phyloP scores from a whole-genome alignment of 345 rosid species.

The Conringia planisiliqua region DNA sequence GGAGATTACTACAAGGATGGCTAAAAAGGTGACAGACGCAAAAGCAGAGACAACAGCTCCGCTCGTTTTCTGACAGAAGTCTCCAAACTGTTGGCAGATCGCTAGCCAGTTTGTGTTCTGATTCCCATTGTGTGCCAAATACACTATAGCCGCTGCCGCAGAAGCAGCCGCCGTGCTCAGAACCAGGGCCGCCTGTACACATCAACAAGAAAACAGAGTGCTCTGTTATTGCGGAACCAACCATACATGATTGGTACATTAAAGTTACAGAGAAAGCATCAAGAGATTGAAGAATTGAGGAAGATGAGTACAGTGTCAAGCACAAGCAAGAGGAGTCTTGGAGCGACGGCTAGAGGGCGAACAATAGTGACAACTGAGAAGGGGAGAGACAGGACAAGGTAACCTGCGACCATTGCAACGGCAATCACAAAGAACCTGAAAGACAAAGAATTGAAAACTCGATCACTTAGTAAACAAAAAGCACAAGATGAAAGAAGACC shows the following conservation, averaged over 20 bases:
- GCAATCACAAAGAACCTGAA: slow-evolving; percentile 79
- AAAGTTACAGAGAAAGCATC: not conserved
- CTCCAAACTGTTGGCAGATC: slow-evolving; percentile 66
- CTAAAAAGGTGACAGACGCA: slow-evolving; percentile 38
- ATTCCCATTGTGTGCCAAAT: slow-evolving; percentile 81
- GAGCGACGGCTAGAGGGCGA: slow-evolving; percentile 66
- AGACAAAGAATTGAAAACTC: not conserved
- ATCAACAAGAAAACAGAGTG: slow-evolving; percentile 7
- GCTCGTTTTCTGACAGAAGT: slow-evolving; percentile 61
- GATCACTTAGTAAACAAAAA: not conserved
- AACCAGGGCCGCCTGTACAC: slow-evolving; percentile 47
- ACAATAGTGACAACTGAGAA: slow-evolving; percentile 65
- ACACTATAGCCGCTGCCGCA: slow-evolving; percentile 54
- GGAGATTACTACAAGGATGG: slow-evolving; percentile 49
- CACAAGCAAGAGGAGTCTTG: slow-evolving; percentile 55
- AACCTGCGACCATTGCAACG: slow-evolving; percentile 61
- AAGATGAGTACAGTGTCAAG: slow-evolving; percentile 57
- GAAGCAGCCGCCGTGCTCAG: slow-evolving; percentile 49
- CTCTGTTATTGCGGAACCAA: not conserved
- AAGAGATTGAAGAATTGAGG: not conserved
- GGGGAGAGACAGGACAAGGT: slow-evolving; percentile 79
- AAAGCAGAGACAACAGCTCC: slow-evolving; percentile 75
- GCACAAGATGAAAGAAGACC: not conserved
- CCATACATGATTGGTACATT: not conserved
- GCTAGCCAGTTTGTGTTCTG: slow-evolving; percentile 61